Evolutionary conservation across 495 filamentous ascomycete species (phyloP).

Genomic region (Penicillium ucsense): DNA sequence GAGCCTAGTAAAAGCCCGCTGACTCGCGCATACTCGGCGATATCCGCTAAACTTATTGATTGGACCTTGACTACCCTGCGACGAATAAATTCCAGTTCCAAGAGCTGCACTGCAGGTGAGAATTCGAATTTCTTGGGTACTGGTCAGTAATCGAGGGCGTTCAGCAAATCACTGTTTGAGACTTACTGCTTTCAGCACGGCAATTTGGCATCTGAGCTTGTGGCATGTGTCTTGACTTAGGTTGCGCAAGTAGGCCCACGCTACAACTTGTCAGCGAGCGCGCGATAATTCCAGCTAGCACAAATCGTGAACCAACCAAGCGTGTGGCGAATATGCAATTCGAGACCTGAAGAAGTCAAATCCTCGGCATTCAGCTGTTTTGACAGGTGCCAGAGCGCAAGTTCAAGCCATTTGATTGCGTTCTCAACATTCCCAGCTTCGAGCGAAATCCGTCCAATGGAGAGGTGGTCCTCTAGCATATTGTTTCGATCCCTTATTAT

Average conservation of each 20-base stretch:
- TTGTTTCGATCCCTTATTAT: slow-evolving; percentile 35
- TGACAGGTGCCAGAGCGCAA: slow-evolving; percentile 51
- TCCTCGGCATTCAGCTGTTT: slow-evolving; percentile 11
- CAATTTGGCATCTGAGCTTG: slow-evolving; percentile 1
- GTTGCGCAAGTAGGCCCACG: slow-evolving; percentile 11
- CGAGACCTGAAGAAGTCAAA: slow-evolving; percentile 32
- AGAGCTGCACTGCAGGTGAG: slow-evolving; percentile 50
- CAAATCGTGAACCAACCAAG: slow-evolving; percentile 6
- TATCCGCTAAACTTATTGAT: too few species aligned
- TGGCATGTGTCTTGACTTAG: slow-evolving; percentile 1
- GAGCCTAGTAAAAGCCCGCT: too few species aligned
- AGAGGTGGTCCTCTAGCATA: slow-evolving; percentile 61
- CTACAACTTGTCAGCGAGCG: slow-evolving; percentile 8
- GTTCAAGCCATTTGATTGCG: slow-evolving; percentile 65
- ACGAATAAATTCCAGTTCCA: not conserved
- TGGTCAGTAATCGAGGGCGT: not conserved
- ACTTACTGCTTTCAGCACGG: slow-evolving; percentile 13
- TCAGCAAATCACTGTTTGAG: too few species aligned
- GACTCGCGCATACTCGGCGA: too few species aligned
- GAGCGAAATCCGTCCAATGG: slow-evolving; percentile 57
- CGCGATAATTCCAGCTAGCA: not conserved
- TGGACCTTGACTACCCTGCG: too few species aligned
- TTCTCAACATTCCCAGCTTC: slow-evolving; percentile 39
- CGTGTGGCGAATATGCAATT: slow-evolving; percentile 53
- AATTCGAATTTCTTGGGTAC: slow-evolving; percentile 44